phyloP scores from a whole-genome alignment of 805 yeast species.

The Saccharomycopsis capsularis region DNA sequence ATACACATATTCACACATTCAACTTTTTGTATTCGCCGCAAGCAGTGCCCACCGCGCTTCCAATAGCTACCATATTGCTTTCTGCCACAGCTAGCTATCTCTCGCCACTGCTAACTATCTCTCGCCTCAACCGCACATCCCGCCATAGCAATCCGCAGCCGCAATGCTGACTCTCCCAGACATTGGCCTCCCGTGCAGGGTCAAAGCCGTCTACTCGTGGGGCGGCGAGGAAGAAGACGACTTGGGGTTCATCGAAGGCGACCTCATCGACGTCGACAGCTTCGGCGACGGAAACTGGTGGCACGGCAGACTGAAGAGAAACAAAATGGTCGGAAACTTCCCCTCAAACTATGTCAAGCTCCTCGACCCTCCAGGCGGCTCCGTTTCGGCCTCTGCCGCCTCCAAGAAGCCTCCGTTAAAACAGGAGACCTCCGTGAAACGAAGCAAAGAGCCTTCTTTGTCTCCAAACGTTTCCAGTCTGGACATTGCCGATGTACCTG shows the following conservation, averaged over 20 bases:
- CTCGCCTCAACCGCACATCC: no score
- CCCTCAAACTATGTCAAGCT: slow-evolving; percentile 80
- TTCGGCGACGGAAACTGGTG: slow-evolving; percentile 89
- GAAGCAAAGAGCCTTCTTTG: neutral
- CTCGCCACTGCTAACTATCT: no score
- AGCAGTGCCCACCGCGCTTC: neutral
- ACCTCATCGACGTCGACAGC: slow-evolving; percentile 74
- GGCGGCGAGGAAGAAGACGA: slow-evolving; percentile 87
- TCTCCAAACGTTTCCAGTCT: neutral
- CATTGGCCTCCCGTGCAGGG: slow-evolving; percentile 59
- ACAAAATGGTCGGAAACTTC: slow-evolving; percentile 76
- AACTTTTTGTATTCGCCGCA: neutral
- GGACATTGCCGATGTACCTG: neutral
- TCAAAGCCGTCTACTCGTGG: slow-evolving; percentile 85
- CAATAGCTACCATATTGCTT: no score
- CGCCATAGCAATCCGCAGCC: no score
- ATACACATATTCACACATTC: neutral
- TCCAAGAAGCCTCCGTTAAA: neutral
- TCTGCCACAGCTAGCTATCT: no score
- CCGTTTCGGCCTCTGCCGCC: neutral
- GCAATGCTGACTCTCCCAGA: neutral
- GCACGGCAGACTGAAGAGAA: slow-evolving; percentile 75
- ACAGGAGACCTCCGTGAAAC: neutral
- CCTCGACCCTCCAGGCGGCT: slow-evolving; percentile 28
- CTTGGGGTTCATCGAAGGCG: slow-evolving; percentile 91